Percentiles rank a stretch among this genome's conserved stretches.
These are phyloP conservation scores for Tylopilus sp. DNA, from an alignment of 1,284 basidiomycete species.

Conservation along the genomic window DNA sequence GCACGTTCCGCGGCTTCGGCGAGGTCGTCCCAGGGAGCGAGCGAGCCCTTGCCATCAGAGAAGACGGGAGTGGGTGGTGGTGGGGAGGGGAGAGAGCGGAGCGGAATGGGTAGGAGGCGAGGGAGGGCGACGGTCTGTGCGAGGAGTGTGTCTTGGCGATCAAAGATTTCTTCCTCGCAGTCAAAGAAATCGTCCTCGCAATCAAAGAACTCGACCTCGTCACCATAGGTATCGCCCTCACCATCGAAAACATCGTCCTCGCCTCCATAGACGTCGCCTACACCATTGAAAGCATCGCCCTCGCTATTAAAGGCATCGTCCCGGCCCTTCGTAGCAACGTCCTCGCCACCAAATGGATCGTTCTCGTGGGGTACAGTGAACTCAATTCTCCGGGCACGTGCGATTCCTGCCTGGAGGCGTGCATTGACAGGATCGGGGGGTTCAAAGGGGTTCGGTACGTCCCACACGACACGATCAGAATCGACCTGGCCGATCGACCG, in stretches of 20 bases:
- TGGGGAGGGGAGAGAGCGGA: neutral
- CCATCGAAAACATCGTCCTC: neutral
- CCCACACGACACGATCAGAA: constrained; percentile 13
- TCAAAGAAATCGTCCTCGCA: neutral
- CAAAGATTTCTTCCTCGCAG: neutral
- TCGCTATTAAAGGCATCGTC: neutral
- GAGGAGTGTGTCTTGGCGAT: neutral
- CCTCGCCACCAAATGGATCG: neutral
- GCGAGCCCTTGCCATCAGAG: neutral
- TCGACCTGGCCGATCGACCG: too few relatives aligned
- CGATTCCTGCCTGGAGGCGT: neutral
- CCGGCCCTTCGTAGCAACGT: neutral
- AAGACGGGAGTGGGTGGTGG: neutral
- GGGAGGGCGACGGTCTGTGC: constrained; percentile 10
- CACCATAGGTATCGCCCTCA: neutral
- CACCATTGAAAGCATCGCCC: neutral
- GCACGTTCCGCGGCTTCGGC: constrained; percentile 10
- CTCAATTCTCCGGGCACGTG: neutral
- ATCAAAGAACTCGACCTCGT: neutral
- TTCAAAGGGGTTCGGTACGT: constrained; percentile 18
- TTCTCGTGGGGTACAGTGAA: neutral
- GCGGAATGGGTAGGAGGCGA: constrained; percentile 2
- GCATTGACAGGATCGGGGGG: constrained; percentile 1
- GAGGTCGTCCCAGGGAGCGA: neutral
- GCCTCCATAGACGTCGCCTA: neutral